These are phyloP conservation scores for Vanrija sp. DNA, from an alignment of 1,284 basidiomycete genomes.

Conservation along the genomic window DNA sequence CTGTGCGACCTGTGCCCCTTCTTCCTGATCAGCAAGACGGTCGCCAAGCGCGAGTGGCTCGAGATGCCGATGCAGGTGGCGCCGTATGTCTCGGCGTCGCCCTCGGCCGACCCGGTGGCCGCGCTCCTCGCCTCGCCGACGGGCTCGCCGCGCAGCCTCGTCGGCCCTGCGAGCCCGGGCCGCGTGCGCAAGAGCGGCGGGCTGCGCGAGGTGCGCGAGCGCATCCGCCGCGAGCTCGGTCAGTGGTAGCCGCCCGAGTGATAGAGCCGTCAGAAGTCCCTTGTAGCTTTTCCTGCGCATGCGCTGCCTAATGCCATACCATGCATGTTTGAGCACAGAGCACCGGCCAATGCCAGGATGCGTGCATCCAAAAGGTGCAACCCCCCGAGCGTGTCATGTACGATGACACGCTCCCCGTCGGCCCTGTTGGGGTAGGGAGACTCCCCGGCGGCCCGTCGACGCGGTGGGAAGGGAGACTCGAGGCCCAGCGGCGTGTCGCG, in stretches of 20 bases:
- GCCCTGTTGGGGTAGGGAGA: no score
- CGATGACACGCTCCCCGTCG: no score
- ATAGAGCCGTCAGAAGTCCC: not conserved
- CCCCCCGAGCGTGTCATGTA: no score
- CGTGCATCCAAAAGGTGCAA: no score
- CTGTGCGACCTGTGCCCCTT: slow-evolving; percentile 47
- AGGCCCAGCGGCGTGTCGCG: no score
- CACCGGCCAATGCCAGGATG: no score
- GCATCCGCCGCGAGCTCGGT: slow-evolving; percentile 44
- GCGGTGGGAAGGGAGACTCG: no score
- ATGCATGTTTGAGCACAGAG: not conserved
- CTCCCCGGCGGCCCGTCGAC: no score
- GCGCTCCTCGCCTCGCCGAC: not conserved
- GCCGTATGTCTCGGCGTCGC: not conserved
- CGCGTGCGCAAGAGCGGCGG: slow-evolving; percentile 36
- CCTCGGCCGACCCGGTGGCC: slow-evolving; percentile 14
- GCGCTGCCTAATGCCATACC: not conserved
- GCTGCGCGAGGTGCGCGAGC: slow-evolving; percentile 43
- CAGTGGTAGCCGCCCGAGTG: slow-evolving; percentile 8
- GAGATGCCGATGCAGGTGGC: slow-evolving; percentile 36
- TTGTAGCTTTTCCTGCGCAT: slow-evolving; percentile 2
- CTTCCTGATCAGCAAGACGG: slow-evolving; percentile 40
- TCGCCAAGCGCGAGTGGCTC: slow-evolving; percentile 46
- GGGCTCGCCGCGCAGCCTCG: slow-evolving; percentile 1
- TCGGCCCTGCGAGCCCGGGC: slow-evolving; percentile 36